Evolutionary conservation across 2,329 filamentous ascomycete genomes (phyloP), one percentile per base, ranked within the genome.

Genomic region (Sporothrix pseudoabietina): DNA sequence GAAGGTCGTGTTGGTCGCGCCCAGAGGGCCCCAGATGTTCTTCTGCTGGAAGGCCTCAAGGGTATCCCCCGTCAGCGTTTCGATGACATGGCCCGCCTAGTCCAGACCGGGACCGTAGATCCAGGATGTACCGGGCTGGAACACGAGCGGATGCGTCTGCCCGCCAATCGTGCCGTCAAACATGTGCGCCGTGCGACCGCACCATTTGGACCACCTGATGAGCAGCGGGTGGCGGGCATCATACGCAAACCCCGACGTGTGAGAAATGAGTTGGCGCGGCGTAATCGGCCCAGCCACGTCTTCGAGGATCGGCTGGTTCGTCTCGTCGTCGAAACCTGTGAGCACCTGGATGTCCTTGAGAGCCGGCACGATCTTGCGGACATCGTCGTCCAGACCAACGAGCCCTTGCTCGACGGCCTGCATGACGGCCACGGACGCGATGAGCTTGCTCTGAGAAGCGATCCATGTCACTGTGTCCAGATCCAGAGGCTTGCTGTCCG

Each of bases 21-120:
- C 82, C 1, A 88, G 79, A 1, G 84, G 85, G 0, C 77, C 78
- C 75, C 82, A 85, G 22, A 88, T 83, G 65, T 84, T 80, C 71
- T 82, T 75, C 12, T 83, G 79, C 76, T 88, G 81, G 66, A 81
- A 82, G 1, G 84, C 81, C 2, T 84, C 80, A 2, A 89, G 78
- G 0, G 80, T 82, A 9, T 77, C 71, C 0, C 82, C 82, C 0
- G 85, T 85, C 0, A 85, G 77, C 0, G 82, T 79, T 76, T 88
- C 86, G 0, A 89, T 80, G 0, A 88, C 79, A 0, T 82, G 80
- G 2, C 87, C 87, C 0, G 83, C 84, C 86, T 86, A 89, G 79
- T 89, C 87, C 1, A 85, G 77, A 1, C 83, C 81, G 0, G 82
- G 76, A 0, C 85, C 83, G 74, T 89, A 89, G 75, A 81, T 80